A percentile compares a stretch with the other conserved stretches of the same genome.
These are phyloP conservation scores for Globisporangium echinulatum DNA, from an alignment of 352 stramenopile species.

Conservation along the genomic window DNA sequence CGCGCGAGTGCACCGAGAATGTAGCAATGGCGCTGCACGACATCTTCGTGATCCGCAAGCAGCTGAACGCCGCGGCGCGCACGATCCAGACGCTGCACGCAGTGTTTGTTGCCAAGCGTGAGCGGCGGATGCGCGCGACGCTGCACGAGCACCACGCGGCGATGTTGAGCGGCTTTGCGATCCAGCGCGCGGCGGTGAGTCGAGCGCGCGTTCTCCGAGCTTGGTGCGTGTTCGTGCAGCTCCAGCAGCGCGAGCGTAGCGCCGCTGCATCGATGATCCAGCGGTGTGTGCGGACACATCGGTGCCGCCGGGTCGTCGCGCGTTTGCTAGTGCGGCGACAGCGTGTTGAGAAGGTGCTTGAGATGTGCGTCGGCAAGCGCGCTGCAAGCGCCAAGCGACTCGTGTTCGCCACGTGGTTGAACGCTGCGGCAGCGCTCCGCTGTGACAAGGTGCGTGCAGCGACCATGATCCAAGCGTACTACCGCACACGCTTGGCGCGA, in stretches of 20 bases:
- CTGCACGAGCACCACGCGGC: conserved; percentile 30
- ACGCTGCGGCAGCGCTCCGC: conserved; percentile 1
- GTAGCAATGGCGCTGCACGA: conserved; percentile 37
- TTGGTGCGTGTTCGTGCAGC: conserved; percentile 33
- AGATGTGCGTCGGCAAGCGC: conserved; percentile 26
- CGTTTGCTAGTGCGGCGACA: conserved; percentile 28
- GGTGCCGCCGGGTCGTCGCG: conserved; percentile 26
- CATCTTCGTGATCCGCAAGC: conserved; percentile 26
- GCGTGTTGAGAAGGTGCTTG: conserved; percentile 34
- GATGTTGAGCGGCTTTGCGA: conserved; percentile 30
- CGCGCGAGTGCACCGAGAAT: conserved; percentile 31
- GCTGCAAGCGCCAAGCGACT: conserved; percentile 9
- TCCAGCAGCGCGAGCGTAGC: conserved; percentile 24
- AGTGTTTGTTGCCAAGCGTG: conserved; percentile 29
- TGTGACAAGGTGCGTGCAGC: conserved; percentile 11
- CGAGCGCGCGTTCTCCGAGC: conserved; percentile 21
- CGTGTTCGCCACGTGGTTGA: conserved; percentile 20
- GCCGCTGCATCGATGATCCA: conserved; percentile 34
- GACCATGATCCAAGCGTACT: conserved; percentile 35
- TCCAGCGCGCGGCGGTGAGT: conserved; percentile 20
- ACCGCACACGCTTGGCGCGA: conserved; percentile 23
- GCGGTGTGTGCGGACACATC: conserved; percentile 26
- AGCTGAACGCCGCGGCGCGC: conserved; percentile 28
- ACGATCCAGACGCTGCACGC: conserved; percentile 51
- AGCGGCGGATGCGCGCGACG: conserved; percentile 24